phyloP scores from a whole-genome alignment of 139 green algal species.

The Dunaliella primolecta region DNA sequence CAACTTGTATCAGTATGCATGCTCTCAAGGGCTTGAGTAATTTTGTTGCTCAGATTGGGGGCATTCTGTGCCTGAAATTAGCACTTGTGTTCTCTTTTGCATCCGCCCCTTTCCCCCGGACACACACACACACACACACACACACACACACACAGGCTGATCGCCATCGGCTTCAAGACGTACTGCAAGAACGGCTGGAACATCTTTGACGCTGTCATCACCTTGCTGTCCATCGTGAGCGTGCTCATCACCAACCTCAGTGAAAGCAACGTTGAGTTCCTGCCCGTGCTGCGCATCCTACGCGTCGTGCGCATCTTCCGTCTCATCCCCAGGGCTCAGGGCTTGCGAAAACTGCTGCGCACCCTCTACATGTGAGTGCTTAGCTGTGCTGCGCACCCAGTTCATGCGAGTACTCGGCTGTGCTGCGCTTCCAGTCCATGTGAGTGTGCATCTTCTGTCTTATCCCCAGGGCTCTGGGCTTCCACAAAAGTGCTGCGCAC shows the following conservation, averaged over 20 bases:
- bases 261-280: conserved; percentile 37
- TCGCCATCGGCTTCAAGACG: conserved; percentile 22
- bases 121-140: not conserved
- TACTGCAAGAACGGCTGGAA: conserved; percentile 61
- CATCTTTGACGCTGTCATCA: conserved; percentile 66
- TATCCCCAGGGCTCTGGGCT: too few relatives aligned
- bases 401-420: not conserved
- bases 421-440: not conserved
- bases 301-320: conserved; percentile 66
- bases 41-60: not conserved
- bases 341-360: conserved; percentile 59
- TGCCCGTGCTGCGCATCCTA: conserved; percentile 66
- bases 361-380: conserved; percentile 65
- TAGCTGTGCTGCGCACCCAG: too few relatives aligned
- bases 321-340: conserved; percentile 71
- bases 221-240: conserved; percentile 37
- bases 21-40: not conserved
- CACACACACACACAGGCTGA: conserved; percentile 50
- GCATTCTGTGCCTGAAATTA: not conserved
- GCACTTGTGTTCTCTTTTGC: not conserved
- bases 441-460: too few relatives aligned
- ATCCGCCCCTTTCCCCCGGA: not conserved
- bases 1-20: too few relatives aligned
- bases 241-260: conserved; percentile 40
- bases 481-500: too few relatives aligned